Percentiles rank a stretch among this genome's conserved stretches.
Conservation (phyloP, 2,329 filamentous ascomycete species). For the Coniochaeta prunicola region DNA sequence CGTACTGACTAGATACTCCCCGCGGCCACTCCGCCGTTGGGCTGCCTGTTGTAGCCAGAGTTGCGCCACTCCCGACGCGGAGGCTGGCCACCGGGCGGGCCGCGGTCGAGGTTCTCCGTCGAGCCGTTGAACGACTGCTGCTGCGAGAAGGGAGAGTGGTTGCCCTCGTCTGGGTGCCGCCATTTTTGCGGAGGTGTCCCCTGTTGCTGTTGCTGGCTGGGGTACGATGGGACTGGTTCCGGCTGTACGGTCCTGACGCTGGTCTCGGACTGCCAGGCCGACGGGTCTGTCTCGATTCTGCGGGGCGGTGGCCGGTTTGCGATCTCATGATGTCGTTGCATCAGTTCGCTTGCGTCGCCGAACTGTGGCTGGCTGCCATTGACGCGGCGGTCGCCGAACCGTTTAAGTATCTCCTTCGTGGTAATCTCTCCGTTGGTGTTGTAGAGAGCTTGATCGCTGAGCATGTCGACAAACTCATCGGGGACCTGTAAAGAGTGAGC, state of each 20-base stretch:
- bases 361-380: slow-evolving; percentile 47
- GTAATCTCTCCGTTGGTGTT: slow-evolving; percentile 80
- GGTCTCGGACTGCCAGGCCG: slow-evolving; percentile 75
- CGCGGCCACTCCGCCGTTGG: slow-evolving; percentile 40
- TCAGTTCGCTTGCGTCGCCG: slow-evolving; percentile 50
- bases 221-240: slow-evolving; percentile 38
- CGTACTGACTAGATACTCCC: slow-evolving; percentile 26
- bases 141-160: slow-evolving; percentile 33
- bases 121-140: slow-evolving; percentile 36
- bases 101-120: slow-evolving; percentile 30
- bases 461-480: slow-evolving; percentile 78
- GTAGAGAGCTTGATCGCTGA: slow-evolving; percentile 78
- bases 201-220: slow-evolving; percentile 35
- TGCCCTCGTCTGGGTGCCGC: slow-evolving; percentile 37
- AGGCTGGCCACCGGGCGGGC: slow-evolving; percentile 23
- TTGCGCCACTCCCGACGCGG: slow-evolving; percentile 48
- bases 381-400: slow-evolving; percentile 70
- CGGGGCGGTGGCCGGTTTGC: slow-evolving; percentile 45
- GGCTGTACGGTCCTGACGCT: slow-evolving; percentile 69
- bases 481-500: slow-evolving; percentile 61
- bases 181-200: slow-evolving; percentile 40
- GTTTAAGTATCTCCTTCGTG: slow-evolving; percentile 92
- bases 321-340: slow-evolving; percentile 46
- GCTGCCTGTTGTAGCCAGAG: slow-evolving; percentile 39
- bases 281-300: slow-evolving; percentile 80